Evolutionary conservation across 169 alveolate genomes (phyloP).

Genomic region (Plasmodium berghei): DNA sequence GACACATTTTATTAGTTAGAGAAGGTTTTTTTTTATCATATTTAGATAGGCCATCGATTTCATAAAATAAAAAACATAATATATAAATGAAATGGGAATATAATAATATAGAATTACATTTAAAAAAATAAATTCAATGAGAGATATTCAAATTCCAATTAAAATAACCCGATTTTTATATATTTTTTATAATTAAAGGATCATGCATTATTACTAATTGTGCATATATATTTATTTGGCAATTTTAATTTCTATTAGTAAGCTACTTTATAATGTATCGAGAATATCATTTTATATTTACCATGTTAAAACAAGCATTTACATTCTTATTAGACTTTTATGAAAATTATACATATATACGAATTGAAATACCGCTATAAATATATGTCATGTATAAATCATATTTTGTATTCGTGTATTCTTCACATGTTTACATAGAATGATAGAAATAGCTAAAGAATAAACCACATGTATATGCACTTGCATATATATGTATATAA

Average conservation of each 20-base stretch:
- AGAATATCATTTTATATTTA: no score
- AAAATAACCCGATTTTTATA: no score
- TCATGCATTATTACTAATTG: no score
- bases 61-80: slow-evolving; percentile 12
- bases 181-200: no score
- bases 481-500: neutral
- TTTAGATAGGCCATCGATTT: slow-evolving; percentile 8
- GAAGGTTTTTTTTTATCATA: slow-evolving; percentile 8
- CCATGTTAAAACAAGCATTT: no score
- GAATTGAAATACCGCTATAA: no score
- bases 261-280: no score
- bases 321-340: no score
- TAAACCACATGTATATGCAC: neutral
- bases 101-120: neutral
- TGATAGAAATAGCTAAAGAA: slow-evolving; percentile 23
- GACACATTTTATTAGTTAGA: no score
- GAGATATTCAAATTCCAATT: neutral
- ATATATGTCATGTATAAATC: neutral
- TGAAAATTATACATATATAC: no score
- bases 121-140: slow-evolving; percentile 9
- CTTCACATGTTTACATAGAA: slow-evolving; percentile 25
- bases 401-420: slow-evolving; percentile 5
- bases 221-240: no score
- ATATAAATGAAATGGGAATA: neutral
- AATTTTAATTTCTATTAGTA: no score